Base-by-base conservation (phyloP, 495 filamentous ascomycete genomes). In the Penicillium soppii region DNA sequence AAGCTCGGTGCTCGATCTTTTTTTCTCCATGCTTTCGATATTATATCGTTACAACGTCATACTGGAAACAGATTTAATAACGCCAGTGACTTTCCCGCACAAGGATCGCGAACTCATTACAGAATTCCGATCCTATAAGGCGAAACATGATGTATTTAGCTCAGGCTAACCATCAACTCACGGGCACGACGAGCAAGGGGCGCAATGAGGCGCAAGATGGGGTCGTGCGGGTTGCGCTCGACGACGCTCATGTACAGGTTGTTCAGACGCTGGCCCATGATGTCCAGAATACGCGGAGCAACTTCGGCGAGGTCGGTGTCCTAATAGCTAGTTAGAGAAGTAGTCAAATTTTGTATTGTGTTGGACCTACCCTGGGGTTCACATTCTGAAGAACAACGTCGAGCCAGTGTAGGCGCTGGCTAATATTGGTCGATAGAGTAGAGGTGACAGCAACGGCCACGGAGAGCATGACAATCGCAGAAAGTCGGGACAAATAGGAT, bases 381-480 rank as follows among this genome's bases (percentile, higher is more conserved):
- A 86, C 68, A 10, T 54, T 70, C 30, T 68, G 61, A 29, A 97
- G 72, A 29, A 91, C 82, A 21, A 79, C 75, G 50, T 95, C 87
- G 42, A 97, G 73, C 89, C 91, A 94, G 21, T 71, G 67, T 7
- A 98, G 71, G 52, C 90, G 89, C 66, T 90, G 75, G 35, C 70
- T 56, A 26, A 88, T 53, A 56, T 87, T 80, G 25, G 79, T 80
- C 22, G 85, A 74, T 52, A 97, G 75, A 21, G 86, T 78, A 7
- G 82, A 76, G 22, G 88, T 88, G 13, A 97, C 80, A 12, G 89
- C 90, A 2, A 90, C 89, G 39, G 86, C 86, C 26, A 95, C 86
- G 0, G 91, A 96, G 20, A 97, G 80, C 5, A 86, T 74, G 17
- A 97, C 81, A 32, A 97, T 80, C 3, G 88, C 83, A 35, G 83